Evolutionary conservation across 2,329 filamentous ascomycete species (phyloP), one percentile per base, ranked within the genome.

Genomic region (Xylaria sp.): DNA sequence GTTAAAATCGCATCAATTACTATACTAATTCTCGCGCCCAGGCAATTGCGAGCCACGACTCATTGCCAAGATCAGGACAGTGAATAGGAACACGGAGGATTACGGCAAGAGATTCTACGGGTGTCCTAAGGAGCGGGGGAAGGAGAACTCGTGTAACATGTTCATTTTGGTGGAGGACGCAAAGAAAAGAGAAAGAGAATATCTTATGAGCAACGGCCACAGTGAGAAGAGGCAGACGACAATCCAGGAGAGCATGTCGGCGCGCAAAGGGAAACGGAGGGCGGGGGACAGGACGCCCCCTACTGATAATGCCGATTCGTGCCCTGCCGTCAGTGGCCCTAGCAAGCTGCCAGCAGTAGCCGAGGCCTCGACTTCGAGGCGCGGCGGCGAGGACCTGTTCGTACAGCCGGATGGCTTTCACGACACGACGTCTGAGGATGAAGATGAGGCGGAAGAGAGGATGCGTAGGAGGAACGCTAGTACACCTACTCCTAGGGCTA

Each of bases 141-240:
- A 72, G 59, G 79, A 81, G 24, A 78, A 80, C 51, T 75, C 80
- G 30, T 90, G 88, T 72, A 80, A 79, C 0, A 88, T 90, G 77
- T 90, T 89, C 70, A 76, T 90, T 0, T 89, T 86, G 85, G 80
- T 85, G 7, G 82, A 86, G 14, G 83, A 88, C 51, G 87, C 87
- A 0, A 77, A 79, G 50, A 67, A 72, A 19, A 79, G 86, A 61
- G 85, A 87, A 75, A 76, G 79, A 58, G 75, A 75, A 12, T 81
- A 82, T 9, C 77, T 86, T 21, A 65, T 84, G 61, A 81, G 75
- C 64, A 85, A 85, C 71, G 80, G 82, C 42, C 78, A 81, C 64
- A 83, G 78, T n/a, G 85, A 86, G 69, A 66, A 73, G 65, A 70
- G 70, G 45, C 77, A 79, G 67, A 73, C 72, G 1, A 78, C 76